Evolutionary conservation across 768 basidiomycete genomes (phyloP).

Genomic region (Kwoniella shandongensis): DNA sequence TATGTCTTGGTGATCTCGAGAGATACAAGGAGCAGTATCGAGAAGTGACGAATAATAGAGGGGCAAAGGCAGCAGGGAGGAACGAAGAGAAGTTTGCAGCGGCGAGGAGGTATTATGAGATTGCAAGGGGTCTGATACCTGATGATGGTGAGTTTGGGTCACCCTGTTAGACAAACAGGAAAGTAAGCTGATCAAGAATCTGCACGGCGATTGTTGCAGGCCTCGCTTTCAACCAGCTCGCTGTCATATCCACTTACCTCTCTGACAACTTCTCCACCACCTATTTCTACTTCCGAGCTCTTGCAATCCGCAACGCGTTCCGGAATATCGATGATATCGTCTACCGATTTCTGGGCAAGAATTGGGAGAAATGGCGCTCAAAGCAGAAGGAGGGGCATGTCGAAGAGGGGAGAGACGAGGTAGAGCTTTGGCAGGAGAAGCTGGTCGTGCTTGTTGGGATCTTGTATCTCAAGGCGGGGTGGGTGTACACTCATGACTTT

Average conservation of each 20-base stretch:
- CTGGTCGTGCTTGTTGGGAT: conserved; percentile 75
- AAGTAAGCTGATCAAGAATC: no score
- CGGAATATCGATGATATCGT: conserved; percentile 85
- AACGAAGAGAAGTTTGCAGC: conserved; percentile 59
- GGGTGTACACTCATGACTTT: conserved; percentile 10
- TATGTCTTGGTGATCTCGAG: conserved; percentile 91
- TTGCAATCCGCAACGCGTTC: conserved; percentile 83
- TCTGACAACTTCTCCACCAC: conserved; percentile 76
- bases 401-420: conserved; percentile 31
- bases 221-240: conserved; percentile 93
- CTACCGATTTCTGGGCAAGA: conserved; percentile 67
- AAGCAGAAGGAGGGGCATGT: conserved; percentile 10
- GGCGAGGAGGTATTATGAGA: conserved; percentile 66
- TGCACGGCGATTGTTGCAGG: conserved; percentile 27
- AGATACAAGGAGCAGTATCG: conserved; percentile 88
- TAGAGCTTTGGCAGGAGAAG: conserved; percentile 70
- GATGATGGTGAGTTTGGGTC: conserved; percentile 64
- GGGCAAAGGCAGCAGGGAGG: conserved; percentile 8
- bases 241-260: conserved; percentile 82
- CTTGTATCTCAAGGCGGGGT: conserved; percentile 58
- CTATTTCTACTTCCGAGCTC: conserved; percentile 84
- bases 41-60: conserved; percentile 17
- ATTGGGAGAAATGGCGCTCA: conserved; percentile 60
- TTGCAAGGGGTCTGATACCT: conserved; percentile 77
- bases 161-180: neutral